Base-by-base conservation (phyloP, 23 red algal species). In the Chondrus crispus region DNA sequence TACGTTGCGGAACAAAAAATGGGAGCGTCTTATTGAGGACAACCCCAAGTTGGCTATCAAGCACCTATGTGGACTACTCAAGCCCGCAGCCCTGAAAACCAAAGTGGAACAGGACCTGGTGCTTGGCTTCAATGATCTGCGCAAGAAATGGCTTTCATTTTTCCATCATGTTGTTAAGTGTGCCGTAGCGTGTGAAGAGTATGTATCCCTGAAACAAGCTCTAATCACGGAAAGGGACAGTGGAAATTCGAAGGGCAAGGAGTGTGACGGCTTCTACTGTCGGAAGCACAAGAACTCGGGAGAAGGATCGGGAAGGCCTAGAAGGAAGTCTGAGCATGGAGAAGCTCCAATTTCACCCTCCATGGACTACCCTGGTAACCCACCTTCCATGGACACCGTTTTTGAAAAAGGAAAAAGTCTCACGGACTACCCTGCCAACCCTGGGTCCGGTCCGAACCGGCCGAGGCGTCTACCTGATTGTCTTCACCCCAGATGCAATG, bases 31-130 rank as follows among this genome's bases (percentile, higher is more conserved):
- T 39, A 76, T 76, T 76, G 43, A 76, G 43, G 28, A 42, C 71
- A 76, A 76, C 28, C 71, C 71, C 71, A 76, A 76, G 71, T 20
- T 76, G 4, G 6, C 71, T 37, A 38, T 47, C 39, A 20, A 8
- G 5, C 71, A 76, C 28, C 35, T 76, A 8, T 76, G 28, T 39
- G 43, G 44, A 7, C 28, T 76, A 40, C 8, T 76, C 24, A 76
- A 76, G 71, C 71, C 71, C 43, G 4, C 28, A 26, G 28, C 71
- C 30, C 28, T 76, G 38, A 6, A 39, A 42, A 45, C 28, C 43
- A 42, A 47, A 39, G 71, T 76, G 30, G 71, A 76, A 39, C 35
- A 76, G n/a, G 71, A 76, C 71, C 71, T 76, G 26, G 71, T 40
- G 39, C 38, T 7, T 47, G 28, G 28, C 9, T 40, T 40, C 7